Base-by-base conservation (phyloP, 1,284 basidiomycete species). In the Vanrija humicola region DNA sequence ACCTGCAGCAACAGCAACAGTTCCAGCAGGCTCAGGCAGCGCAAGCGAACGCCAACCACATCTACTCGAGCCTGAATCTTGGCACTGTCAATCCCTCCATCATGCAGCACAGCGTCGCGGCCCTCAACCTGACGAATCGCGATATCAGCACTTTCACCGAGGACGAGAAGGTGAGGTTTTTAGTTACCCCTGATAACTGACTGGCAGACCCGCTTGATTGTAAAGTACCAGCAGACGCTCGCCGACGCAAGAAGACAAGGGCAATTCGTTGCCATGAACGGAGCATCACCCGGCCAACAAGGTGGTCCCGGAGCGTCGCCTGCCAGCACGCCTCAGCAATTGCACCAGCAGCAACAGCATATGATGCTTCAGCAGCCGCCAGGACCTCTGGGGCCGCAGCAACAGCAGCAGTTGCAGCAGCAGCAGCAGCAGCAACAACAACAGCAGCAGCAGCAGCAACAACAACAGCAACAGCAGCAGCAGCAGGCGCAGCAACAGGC, bases 91-190 rank as follows among this genome's bases (percentile, higher is more conserved):
- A 67, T 43, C 62, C 64, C 18, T 54, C 50, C 1, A 56, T 74
- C n/a, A 72, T 74, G 66, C 56, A 61, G 18, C 55, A 65, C 38
- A 61, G 59, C 6, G 63, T 67, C 29, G 61, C 65, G 23, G 49
- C 51, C 28, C 40, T 70, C 28, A 70, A 70, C 10, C 48, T 73
- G 28, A 54, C 50, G 1, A 70, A 69, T 5, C 61, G 66, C 29
- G 68, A 73, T 48, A 57, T 68, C 14, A 53, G 61, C 8, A 58
- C 54, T n/a, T 52, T 70, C 49, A 50, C 58, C 2, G 69, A 69
- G 23, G 68, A 69, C 10, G 69, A 74, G 15, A 64, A 61, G 54
- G 70, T 70, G 50, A 61, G 67, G 62, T 25, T 42, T 23, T 18
- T 21, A 29, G 6, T 34, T 39, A 54, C 25, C 55, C 21, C 40